A percentile compares a stretch with the other conserved stretches of the same genome.
phyloP scores from a whole-genome alignment of 345 rosid species.

The Salix exigua region DNA sequence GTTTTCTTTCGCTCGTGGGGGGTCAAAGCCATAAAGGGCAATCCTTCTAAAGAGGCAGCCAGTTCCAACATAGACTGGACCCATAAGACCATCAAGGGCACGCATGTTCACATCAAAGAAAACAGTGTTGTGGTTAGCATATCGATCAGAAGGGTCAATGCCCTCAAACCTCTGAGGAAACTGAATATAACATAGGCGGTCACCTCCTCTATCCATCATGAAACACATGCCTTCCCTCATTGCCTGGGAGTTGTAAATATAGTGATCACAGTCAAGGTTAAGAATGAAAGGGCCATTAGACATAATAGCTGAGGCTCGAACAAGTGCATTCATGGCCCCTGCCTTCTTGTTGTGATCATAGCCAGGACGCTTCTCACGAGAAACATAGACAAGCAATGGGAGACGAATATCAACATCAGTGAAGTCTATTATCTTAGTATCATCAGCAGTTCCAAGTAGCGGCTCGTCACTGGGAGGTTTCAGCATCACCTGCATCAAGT shows the following conservation, averaged over 20 bases:
- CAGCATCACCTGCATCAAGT: conserved; percentile 72
- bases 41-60: conserved; percentile 93
- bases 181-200: conserved; percentile 86
- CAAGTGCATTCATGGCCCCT: conserved; percentile 98
- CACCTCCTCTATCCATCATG: conserved; percentile 99
- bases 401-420: conserved; percentile 91
- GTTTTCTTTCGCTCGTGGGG: conserved; percentile 73
- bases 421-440: conserved; percentile 55
- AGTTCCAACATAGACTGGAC: conserved; percentile 95
- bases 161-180: conserved; percentile 99
- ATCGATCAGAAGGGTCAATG: conserved; percentile 95
- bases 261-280: conserved; percentile 97
- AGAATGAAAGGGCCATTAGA: conserved; percentile 95
- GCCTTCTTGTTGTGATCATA: conserved; percentile 99
- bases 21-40: conserved; percentile 91
- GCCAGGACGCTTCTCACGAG: conserved; percentile 98
- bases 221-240: conserved; percentile 98
- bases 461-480: conserved; percentile 98
- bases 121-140: conserved; percentile 96
- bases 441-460: conserved; percentile 63
- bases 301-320: conserved; percentile 97
- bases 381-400: conserved; percentile 91
- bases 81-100: conserved; percentile 98
- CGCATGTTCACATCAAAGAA: conserved; percentile 99
- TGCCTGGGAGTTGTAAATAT: conserved; percentile 91